Evolutionary conservation across 441 rosid species (phyloP).

Genomic region (Hypseocharis bilobata): DNA sequence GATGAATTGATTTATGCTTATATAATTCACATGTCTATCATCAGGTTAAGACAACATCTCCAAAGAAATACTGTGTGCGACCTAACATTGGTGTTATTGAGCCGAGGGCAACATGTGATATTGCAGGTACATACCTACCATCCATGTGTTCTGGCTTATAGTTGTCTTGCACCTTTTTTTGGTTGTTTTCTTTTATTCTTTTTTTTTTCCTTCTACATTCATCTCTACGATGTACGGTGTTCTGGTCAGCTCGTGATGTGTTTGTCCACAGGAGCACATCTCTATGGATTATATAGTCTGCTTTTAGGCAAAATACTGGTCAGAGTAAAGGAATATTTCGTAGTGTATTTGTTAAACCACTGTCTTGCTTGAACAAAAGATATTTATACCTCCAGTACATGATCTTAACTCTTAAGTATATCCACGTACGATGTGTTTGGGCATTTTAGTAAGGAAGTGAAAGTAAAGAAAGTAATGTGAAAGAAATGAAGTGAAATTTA

Average conservation of each 20-base stretch:
- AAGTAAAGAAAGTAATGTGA: background rate
- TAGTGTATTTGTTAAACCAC: background rate
- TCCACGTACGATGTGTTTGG: background rate
- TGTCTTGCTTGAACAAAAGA: too few species aligned
- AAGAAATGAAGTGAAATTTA: background rate
- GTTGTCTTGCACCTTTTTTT: background rate
- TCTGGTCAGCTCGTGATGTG: too few species aligned
- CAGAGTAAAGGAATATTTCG: background rate
- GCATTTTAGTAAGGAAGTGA: background rate
- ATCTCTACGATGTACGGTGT: too few species aligned
- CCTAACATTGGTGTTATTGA: constrained; percentile 41
- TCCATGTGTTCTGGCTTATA: background rate
- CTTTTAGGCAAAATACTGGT: too few species aligned
- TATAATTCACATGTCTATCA: background rate
- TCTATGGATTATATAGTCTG: too few species aligned
- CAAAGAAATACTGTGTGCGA: constrained; percentile 41
- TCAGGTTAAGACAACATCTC: constrained; percentile 55
- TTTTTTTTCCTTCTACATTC: too few species aligned
- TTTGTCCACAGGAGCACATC: too few species aligned
- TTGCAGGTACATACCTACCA: constrained; percentile 28
- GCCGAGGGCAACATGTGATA: constrained; percentile 31
- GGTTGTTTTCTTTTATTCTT: too few species aligned
- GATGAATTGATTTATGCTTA: background rate
- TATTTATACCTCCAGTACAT: too few species aligned
- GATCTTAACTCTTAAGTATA: too few species aligned